Percentiles rank a stretch among this genome's conserved stretches.
Conservation (phyloP, 805 yeast genomes). For the Hanseniaspora meyeri region DNA sequence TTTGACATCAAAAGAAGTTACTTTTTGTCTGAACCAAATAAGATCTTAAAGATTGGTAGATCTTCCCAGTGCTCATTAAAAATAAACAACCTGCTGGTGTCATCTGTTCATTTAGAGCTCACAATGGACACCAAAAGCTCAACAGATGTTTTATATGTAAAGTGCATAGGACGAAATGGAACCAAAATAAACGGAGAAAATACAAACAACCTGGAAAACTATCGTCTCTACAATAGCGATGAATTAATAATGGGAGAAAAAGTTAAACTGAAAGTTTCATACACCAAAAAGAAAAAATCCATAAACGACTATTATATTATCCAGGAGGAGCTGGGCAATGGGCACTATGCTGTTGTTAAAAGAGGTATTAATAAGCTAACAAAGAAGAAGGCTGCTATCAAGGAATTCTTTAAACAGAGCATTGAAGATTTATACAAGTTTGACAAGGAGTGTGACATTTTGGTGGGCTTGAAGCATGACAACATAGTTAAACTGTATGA, state of each 20-base stretch:
- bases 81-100: slow-evolving; percentile 1
- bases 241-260: slow-evolving; percentile 13
- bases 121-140: slow-evolving; percentile 16
- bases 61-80: slow-evolving; percentile 11
- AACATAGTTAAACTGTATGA: slow-evolving; percentile 57
- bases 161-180: slow-evolving; percentile 11
- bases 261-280: slow-evolving; percentile 16
- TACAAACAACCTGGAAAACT: neutral
- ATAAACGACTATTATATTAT: slow-evolving; percentile 41
- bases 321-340: slow-evolving; percentile 56
- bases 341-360: slow-evolving; percentile 73
- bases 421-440: slow-evolving; percentile 31
- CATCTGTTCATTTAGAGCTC: slow-evolving; percentile 21
- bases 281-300: slow-evolving; percentile 23
- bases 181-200: slow-evolving; percentile 5
- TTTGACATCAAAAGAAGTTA: slow-evolving; percentile 32
- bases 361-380: slow-evolving; percentile 48
- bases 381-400: slow-evolving; percentile 58
- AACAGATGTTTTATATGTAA: slow-evolving; percentile 1
- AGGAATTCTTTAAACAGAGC: slow-evolving; percentile 52
- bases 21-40: slow-evolving; percentile 11
- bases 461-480: slow-evolving; percentile 54
- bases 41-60: slow-evolving; percentile 6
- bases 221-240: slow-evolving; percentile 12
- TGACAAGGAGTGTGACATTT: slow-evolving; percentile 46